phyloP scores from a whole-genome alignment of 495 filamentous ascomycete species.

The Letharia lupina region DNA sequence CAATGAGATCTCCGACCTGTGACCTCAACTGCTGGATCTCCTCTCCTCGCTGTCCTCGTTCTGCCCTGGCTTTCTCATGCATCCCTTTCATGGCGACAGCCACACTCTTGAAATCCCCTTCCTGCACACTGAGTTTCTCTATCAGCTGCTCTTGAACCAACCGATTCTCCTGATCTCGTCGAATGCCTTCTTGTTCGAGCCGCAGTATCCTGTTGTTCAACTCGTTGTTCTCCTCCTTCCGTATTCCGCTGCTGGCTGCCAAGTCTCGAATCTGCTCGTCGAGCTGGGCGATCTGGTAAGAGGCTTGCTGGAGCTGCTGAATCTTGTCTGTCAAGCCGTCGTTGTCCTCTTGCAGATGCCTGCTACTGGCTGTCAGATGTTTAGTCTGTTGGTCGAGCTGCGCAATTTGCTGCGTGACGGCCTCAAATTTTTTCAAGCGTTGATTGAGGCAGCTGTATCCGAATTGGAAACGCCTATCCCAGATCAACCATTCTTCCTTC shows the following conservation, averaged over 20 bases:
- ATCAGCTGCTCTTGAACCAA: constrained; percentile 12
- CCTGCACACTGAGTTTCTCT: background rate
- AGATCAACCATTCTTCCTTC: constrained; percentile 21
- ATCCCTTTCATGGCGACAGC: constrained; percentile 6
- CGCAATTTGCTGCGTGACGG: background rate
- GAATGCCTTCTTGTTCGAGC: constrained; percentile 13
- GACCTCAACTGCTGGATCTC: constrained; percentile 20
- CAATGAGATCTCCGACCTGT: constrained; percentile 10
- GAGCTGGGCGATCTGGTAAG: constrained; percentile 1
- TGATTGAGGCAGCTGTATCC: constrained; percentile 6
- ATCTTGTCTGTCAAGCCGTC: constrained; percentile 15
- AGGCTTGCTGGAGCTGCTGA: constrained; percentile 9
- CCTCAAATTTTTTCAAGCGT: background rate
- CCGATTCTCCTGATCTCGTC: constrained; percentile 8
- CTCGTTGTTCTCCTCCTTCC: constrained; percentile 19
- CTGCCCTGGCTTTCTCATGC: background rate
- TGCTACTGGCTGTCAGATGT: constrained; percentile 8
- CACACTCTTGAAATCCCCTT: constrained; percentile 13
- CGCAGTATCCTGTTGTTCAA: constrained; percentile 12
- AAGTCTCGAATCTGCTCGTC: constrained; percentile 17
- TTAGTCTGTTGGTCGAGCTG: constrained; percentile 14
- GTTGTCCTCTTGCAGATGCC: constrained; percentile 16
- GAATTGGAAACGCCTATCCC: constrained; percentile 18
- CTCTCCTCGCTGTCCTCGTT: constrained; percentile 6
- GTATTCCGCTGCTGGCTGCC: constrained; percentile 4